Evolutionary conservation across 129 eudicot species (phyloP).

Genomic region (Tagetes erecta): DNA sequence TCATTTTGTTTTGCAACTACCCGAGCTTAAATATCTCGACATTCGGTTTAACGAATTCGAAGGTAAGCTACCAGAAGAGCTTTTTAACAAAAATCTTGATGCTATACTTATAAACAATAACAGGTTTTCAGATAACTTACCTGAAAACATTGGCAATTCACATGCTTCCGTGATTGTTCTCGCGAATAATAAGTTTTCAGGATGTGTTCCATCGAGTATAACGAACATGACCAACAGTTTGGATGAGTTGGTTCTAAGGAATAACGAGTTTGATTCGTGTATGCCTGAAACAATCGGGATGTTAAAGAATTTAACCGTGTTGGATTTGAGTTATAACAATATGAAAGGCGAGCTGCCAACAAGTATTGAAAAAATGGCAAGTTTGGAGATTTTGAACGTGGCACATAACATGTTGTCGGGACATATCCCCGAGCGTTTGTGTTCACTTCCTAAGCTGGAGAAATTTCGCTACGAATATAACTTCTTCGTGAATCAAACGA

Average conservation of each 20-base stretch:
- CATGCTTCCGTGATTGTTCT: slow-evolving; percentile 62
- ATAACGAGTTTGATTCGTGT: slow-evolving; percentile 57
- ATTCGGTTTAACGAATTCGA: slow-evolving; percentile 76
- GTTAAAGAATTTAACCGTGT: slow-evolving; percentile 52
- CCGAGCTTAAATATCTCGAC: slow-evolving; percentile 54
- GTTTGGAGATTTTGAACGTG: slow-evolving; percentile 45
- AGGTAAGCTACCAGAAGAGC: slow-evolving; percentile 54
- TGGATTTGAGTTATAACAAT: slow-evolving; percentile 56
- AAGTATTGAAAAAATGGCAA: slow-evolving; percentile 44
- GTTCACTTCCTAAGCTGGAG: slow-evolving; percentile 52
- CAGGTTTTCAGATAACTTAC: slow-evolving; percentile 48
- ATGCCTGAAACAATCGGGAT: slow-evolving; percentile 55
- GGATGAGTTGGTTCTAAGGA: slow-evolving; percentile 46
- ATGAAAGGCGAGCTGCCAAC: slow-evolving; percentile 52
- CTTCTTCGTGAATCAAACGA: slow-evolving; percentile 43
- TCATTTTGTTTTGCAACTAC: slow-evolving; percentile 43
- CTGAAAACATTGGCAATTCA: slow-evolving; percentile 64
- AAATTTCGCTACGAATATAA: slow-evolving; percentile 45
- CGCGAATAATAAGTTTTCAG: slow-evolving; percentile 55
- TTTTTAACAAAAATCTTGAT: slow-evolving; percentile 65
- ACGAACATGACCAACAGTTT: slow-evolving; percentile 52
- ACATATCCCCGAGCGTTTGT: slow-evolving; percentile 40
- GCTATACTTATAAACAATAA: slow-evolving; percentile 71
- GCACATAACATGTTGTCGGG: slow-evolving; percentile 58
- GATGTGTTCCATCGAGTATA: slow-evolving; percentile 65